Conservation (phyloP, 495 filamentous ascomycete genomes). For the Neurospora intermedia region DNA sequence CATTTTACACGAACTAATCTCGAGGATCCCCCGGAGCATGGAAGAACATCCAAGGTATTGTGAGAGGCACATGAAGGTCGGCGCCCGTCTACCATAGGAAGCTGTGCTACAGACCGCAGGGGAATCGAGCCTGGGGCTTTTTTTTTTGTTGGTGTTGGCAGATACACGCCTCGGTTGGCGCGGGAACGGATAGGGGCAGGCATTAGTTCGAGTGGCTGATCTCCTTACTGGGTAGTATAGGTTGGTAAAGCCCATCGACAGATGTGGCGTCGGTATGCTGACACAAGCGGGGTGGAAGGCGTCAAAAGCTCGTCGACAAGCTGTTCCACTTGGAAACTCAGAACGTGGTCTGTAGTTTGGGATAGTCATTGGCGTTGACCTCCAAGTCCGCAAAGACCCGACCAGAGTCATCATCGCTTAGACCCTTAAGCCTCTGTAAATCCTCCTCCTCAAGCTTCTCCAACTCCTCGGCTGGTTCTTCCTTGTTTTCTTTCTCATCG, state of each 20-base stretch:
- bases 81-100: not conserved
- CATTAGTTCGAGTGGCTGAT: not conserved
- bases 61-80: not conserved
- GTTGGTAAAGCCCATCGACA: not conserved
- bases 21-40: not conserved
- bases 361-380: slow-evolving; percentile 28
- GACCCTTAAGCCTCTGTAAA: slow-evolving; percentile 24
- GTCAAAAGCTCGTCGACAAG: not conserved
- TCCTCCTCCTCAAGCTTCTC: slow-evolving; percentile 37
- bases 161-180: not conserved
- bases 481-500: slow-evolving; percentile 43
- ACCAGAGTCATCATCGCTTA: slow-evolving; percentile 25
- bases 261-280: not conserved
- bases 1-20: not conserved
- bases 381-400: slow-evolving; percentile 34
- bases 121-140: not conserved
- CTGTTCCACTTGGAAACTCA: slow-evolving; percentile 2
- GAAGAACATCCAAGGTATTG: not conserved
- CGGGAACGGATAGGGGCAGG: not conserved
- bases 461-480: slow-evolving; percentile 44
- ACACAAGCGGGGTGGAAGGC: not conserved
- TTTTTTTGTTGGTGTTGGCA: not conserved
- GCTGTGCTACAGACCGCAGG: not conserved
- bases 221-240: not conserved
- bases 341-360: slow-evolving; percentile 32